These are phyloP conservation scores for Trichosporon inkin DNA, from an alignment of 1,284 basidiomycete species.

Conservation along the genomic window DNA sequence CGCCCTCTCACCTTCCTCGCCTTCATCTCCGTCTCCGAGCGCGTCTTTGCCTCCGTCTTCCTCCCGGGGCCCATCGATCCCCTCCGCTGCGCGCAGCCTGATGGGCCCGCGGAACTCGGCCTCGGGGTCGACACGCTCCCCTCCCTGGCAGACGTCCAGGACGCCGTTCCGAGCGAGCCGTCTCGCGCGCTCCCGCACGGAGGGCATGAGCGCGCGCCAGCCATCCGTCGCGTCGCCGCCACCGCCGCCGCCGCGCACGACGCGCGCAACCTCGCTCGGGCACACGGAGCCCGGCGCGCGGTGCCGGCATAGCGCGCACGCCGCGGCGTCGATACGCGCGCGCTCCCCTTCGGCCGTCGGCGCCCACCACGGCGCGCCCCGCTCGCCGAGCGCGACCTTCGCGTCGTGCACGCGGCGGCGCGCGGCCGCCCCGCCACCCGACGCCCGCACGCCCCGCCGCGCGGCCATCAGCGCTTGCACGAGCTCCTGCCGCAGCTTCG, in stretches of 20 bases:
- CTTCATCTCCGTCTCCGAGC: too few relatives aligned
- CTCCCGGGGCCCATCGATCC: background rate
- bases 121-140: background rate
- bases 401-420: background rate
- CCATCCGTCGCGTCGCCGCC: background rate
- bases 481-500: constrained; percentile 4
- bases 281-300: background rate
- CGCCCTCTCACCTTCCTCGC: too few relatives aligned
- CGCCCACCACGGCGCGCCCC: background rate
- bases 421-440: background rate
- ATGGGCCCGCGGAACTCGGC: background rate
- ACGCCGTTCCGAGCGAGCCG: background rate
- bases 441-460: background rate
- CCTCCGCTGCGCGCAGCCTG: background rate
- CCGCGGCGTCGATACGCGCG: background rate
- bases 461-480: constrained; percentile 1
- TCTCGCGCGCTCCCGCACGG: background rate
- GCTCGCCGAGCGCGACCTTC: constrained; percentile 5
- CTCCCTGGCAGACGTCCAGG: background rate
- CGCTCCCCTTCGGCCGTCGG: background rate
- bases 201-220: background rate
- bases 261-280: background rate
- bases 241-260: too few relatives aligned
- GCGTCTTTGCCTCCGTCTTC: too few relatives aligned
- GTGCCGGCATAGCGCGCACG: background rate